Evolutionary conservation across 2,329 filamentous ascomycete genomes (phyloP), one percentile per base, ranked within the genome.

Genomic region (Diaporthe helianthi): DNA sequence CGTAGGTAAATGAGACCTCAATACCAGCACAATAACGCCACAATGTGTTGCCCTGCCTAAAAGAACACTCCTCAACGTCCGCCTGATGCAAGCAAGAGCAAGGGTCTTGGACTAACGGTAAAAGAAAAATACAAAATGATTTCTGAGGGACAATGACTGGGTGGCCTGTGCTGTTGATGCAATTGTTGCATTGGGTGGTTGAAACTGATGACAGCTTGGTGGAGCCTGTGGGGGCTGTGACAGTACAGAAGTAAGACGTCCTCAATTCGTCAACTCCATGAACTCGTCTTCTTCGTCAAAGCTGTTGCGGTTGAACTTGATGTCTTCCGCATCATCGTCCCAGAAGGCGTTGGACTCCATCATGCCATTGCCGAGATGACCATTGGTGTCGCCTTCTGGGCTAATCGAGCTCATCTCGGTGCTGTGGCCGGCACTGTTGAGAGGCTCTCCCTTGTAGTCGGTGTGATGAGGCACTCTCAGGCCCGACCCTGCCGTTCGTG

Each of bases 401-500:
- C 77, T 91, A 81, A 80, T 86, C 81, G 80, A 89, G 67, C 75
- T 80, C 75, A 73, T 80, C 73, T 82, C 79, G 54, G 74, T 79
- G 66, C 77, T 76, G 10, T 54, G 66, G 65, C 77, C 76, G 54
- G 78, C 76, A 55, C 79, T 81, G 70, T 87, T 85, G 29, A 95
- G 76, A 10, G 92, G 84, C 55, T 97, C 93, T 52, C 96, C 96
- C 70, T 93, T 91, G 75, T 95, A 89, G 79, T 97, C 96, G 55
- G 96, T 99, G 79, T 96, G 94, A 73, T 94, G 92, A 22, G 96
- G 96, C 10, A 99, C 96, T 33, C 95, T 90, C 38, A 98, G 87
- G 17, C 95, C 94, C 65, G 90, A 93, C 44, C 95, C 95, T 33
- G 92, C 88, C 19, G 89, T 90, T 71, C 96, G 90, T 29, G 93